Base-by-base conservation (phyloP, 108 stramenopile genomes). In the Cyclotella atomus region DNA sequence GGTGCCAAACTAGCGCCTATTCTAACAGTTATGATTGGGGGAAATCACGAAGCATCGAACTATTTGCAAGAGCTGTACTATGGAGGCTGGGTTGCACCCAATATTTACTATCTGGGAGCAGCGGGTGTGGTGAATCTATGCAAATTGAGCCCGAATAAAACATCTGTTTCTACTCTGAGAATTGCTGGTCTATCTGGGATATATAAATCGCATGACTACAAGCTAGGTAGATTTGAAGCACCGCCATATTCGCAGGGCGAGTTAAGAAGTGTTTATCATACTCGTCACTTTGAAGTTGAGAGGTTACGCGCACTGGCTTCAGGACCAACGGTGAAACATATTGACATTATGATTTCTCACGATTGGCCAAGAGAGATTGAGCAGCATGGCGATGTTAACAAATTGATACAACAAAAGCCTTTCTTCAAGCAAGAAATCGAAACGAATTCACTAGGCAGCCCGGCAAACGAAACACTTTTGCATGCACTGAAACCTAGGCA, bases 21-120 rank as follows among this genome's bases (percentile, higher is more conserved):
- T 34, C 73, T 92, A 28, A 99, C 98, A 4, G 71, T 99, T 4
- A 96, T 99, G 81, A 92, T 99, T 61, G 98, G 98, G 28, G 99
- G 99, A 0, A 99, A 99, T 87, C 99, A 99, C 78, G 99, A 99
- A 75, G 97, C 98, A 23, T 95, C 93, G 12, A 91, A 93, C 59
- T 83, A 95, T 24, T 75, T 99, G 23, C 92, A 97, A 57, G 96
- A 97, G 72, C 80, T 99, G 47, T 84, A 90, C 67, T 98, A 98
- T 75, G 99, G 99, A 9, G 99, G 99, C 3, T 99, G 96, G 96
- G 96, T 97, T 1, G 99, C 99, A 8, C 98, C 98, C 2, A 98
- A 99, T 47, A 98, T 99, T 29, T 99, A 97, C 80, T 99, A 97
- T 74, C 36, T 99, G 29, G 99, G 95, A 14, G 89, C 89, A 14